Base-by-base conservation (phyloP, 257 asterid species). In the Vinca minor region DNA sequence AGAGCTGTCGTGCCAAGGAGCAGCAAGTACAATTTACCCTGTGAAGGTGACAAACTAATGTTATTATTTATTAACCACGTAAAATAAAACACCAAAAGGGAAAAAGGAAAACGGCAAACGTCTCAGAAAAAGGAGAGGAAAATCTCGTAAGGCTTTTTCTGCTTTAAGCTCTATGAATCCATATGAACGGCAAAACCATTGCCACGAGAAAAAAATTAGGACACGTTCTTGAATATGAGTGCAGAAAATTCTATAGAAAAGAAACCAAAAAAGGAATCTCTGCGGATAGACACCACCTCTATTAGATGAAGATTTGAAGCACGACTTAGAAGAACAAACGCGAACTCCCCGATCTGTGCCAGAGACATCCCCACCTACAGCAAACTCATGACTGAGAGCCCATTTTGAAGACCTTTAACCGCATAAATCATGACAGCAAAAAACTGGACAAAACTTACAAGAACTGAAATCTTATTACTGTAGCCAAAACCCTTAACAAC, bases 301-400 rank as follows among this genome's bases (percentile, higher is more conserved):
- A 88, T 80, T 59, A 86, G 82, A 84, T 86, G 88, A 76, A 77
- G 85, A 68, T 86, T 82, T 76, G 95, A 85, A 6, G 96, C 90
- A 3, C 85, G 95, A 60, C 96, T 81, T 69, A 85, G 88, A 76
- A 85, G 95, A 66, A 88, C 95, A 72, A 88, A 88, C 53, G 95
- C 94, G 72, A 88, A 88, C 78, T 88, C 95, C 69, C 96, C 96
- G 71, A 88, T 88, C 76, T 88, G 96, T 25, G 96, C 94, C 70
- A 88, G 83, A 55, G 96, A 88, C 92, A 88, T 84, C 55, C 91
- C 96, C 74, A 88, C 96, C 96, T 88, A 79, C 56, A 76, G 29
- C 26, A 32, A 56, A 52, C 46, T 60, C 21, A 66, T 38, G 71
- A 64, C 23, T 29, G 65, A 54, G 50, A 45, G 45, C 61, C 62